Conservation (phyloP, 306 rosid species). For the Lathyrus oleraceus region DNA sequence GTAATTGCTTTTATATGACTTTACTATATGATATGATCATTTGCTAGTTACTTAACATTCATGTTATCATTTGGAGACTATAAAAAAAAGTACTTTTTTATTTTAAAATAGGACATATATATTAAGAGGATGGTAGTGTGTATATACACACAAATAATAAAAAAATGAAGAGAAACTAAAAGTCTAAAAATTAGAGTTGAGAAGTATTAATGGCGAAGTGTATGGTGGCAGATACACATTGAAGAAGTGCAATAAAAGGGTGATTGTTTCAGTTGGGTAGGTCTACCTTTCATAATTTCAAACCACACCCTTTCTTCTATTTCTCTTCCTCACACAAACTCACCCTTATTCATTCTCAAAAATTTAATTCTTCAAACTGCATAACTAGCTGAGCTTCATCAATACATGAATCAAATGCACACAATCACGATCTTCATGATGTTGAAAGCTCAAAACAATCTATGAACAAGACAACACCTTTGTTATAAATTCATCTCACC, state of each 20-base stretch:
- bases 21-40: no score
- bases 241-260: constrained; percentile 62
- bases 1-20: no score
- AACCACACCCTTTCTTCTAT: neutral
- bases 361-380: neutral
- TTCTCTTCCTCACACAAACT: constrained; percentile 31
- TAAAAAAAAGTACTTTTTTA: no score
- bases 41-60: no score
- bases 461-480: constrained; percentile 30
- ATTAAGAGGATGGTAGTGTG: neutral
- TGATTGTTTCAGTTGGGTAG: constrained; percentile 72
- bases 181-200: neutral
- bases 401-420: constrained; percentile 58
- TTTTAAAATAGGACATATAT: no score
- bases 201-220: constrained; percentile 56
- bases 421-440: constrained; percentile 64
- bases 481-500: constrained; percentile 53
- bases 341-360: constrained; percentile 31
- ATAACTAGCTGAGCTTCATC: constrained; percentile 8
- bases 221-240: constrained; percentile 73
- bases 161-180: neutral
- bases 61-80: no score
- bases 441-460: constrained; percentile 45
- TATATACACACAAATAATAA: neutral
- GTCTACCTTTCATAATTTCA: constrained; percentile 51